phyloP scores from a whole-genome alignment of 1,139 yeast genomes.

The Hansenula sp. region DNA sequence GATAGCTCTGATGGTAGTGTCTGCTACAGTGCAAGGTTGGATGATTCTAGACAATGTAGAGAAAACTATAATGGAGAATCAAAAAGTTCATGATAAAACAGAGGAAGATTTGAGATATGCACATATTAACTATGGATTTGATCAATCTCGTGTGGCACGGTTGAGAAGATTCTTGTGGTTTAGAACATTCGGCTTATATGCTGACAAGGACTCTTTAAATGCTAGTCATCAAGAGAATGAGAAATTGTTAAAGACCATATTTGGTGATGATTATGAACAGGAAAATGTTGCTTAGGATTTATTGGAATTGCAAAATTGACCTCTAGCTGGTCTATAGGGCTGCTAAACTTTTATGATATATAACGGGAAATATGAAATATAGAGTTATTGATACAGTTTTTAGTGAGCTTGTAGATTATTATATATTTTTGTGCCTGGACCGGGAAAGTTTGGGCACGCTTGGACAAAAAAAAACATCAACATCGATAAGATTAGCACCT shows the following conservation, averaged over 20 bases:
- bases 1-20: conserved; percentile 22
- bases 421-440: no score
- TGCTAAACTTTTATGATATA: not conserved
- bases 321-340: not conserved
- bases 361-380: no score
- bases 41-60: conserved; percentile 34
- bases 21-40: conserved; percentile 29
- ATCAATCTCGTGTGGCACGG: conserved; percentile 45
- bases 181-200: conserved; percentile 39
- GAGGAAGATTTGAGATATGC: conserved; percentile 44
- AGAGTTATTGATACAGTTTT: no score
- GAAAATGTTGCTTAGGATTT: not conserved
- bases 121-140: conserved; percentile 51
- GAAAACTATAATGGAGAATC: conserved; percentile 21
- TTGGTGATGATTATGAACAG: not conserved
- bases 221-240: conserved; percentile 29
- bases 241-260: conserved; percentile 15
- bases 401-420: no score
- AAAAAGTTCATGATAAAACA: conserved; percentile 38
- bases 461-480: no score
- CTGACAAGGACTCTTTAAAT: conserved; percentile 27
- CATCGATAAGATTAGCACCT: not conserved
- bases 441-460: no score
- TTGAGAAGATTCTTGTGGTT: conserved; percentile 58
- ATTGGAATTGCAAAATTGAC: not conserved